phyloP scores from a whole-genome alignment of 1,139 yeast species.

The Diutina pseudorugosa region DNA sequence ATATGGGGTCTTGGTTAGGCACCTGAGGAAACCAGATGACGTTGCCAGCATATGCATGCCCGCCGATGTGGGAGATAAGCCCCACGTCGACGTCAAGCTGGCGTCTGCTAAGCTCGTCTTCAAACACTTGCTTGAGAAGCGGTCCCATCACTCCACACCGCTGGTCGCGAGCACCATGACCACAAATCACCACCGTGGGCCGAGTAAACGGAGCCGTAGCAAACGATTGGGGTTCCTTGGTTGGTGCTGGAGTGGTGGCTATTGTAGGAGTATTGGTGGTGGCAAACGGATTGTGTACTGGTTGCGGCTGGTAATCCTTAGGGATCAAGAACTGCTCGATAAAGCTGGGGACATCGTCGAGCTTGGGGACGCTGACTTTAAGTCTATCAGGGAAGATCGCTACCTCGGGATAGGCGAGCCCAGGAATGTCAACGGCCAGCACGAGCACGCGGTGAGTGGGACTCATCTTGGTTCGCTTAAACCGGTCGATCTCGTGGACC shows the following conservation, averaged over 20 bases:
- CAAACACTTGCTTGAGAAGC: slow-evolving; percentile 37
- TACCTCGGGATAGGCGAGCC: slow-evolving; percentile 15
- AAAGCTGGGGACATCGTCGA: slow-evolving; percentile 23
- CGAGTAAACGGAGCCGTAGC: slow-evolving; percentile 12
- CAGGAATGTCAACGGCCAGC: slow-evolving; percentile 22
- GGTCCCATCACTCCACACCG: slow-evolving; percentile 63
- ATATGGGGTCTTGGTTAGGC: slow-evolving; percentile 29
- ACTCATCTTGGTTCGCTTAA: slow-evolving; percentile 20
- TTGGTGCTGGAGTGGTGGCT: too few species aligned
- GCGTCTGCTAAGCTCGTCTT: slow-evolving; percentile 22
- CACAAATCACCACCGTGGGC: slow-evolving; percentile 44
- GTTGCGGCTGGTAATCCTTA: slow-evolving; percentile 6
- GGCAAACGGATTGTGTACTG: slow-evolving; percentile 23
- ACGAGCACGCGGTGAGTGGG: slow-evolving; percentile 40
- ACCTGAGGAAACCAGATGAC: slow-evolving; percentile 40
- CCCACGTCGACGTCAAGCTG: slow-evolving; percentile 32
- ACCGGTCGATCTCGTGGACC: slow-evolving; percentile 18
- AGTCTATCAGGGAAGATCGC: slow-evolving; percentile 47
- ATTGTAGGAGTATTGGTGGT: background rate
- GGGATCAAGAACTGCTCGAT: slow-evolving; percentile 31
- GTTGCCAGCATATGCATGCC: slow-evolving; percentile 73
- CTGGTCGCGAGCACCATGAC: slow-evolving; percentile 49
- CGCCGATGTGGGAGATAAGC: slow-evolving; percentile 58
- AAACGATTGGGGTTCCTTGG: slow-evolving; percentile 7
- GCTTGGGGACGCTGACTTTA: slow-evolving; percentile 20